A percentile compares a stretch with the other conserved stretches of the same genome.
Evolutionary conservation across 169 alveolate species (phyloP).

Genomic region (Plasmodium adleri): DNA sequence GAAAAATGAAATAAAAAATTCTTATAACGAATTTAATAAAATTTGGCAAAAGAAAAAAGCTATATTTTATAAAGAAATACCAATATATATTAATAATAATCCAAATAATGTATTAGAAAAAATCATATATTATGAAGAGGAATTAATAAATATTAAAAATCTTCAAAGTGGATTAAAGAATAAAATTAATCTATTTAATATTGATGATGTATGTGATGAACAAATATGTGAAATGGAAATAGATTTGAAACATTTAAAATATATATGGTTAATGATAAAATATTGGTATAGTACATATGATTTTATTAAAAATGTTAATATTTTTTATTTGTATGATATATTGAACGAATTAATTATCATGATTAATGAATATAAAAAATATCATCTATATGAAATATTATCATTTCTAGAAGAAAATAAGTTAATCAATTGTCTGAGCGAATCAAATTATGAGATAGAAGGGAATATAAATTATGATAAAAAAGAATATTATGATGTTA

Average conservation of each 20-base stretch:
- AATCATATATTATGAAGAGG: conserved; percentile 66
- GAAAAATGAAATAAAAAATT: conserved; percentile 75
- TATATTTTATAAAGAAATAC: conserved; percentile 72
- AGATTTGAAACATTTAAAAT: conserved; percentile 40
- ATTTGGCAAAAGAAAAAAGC: conserved; percentile 72
- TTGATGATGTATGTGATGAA: conserved; percentile 76
- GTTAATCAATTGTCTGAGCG: background rate
- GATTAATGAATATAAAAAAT: conserved; percentile 52
- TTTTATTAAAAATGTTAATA: conserved; percentile 73
- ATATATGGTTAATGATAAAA: conserved; percentile 70
- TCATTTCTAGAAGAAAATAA: conserved; percentile 25
- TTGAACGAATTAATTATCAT: conserved; percentile 26
- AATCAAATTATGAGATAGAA: background rate
- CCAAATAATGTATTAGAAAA: conserved; percentile 46
- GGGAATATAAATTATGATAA: background rate
- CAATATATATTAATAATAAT: conserved; percentile 48
- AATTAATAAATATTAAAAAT: conserved; percentile 40
- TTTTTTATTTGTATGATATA: conserved; percentile 66
- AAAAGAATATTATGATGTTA: background rate
- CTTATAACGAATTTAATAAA: conserved; percentile 73
- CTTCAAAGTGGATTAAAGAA: conserved; percentile 39
- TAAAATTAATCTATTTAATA: conserved; percentile 62
- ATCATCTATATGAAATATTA: conserved; percentile 11
- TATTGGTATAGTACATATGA: conserved; percentile 53
- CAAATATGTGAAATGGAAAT: conserved; percentile 70